Base-by-base conservation (phyloP, 2,329 filamentous ascomycete species). In the Dactylella cylindrospora region DNA sequence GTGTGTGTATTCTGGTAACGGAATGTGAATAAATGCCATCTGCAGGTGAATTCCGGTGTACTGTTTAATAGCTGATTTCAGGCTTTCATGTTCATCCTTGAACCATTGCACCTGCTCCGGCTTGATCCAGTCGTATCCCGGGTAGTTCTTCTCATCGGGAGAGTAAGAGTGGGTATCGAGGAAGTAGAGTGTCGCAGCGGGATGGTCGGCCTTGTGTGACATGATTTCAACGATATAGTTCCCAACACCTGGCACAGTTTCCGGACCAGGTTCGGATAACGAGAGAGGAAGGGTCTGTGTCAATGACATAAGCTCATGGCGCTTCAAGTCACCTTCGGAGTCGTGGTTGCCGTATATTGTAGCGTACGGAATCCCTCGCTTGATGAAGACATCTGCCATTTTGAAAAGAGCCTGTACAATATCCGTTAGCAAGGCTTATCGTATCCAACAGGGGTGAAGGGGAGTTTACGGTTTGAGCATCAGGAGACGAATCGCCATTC, bases 91-190 rank as follows among this genome's bases (percentile, higher is more conserved):
- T 0, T 88, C 95, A 65, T 82, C 80, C 67, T 83, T 84, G 77
- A 98, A 98, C 93, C 93, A 98, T 52, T 88, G 83, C 59, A 96
- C 95, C 73, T 98, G 93, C 68, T 82, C 90, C 36, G 84, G 84
- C 75, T 97, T 97, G 70, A 98, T 77, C 93, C 93, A 98, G 74
- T 97, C 91, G 71, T 98, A 98, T 40, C 93, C 93, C n/a, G 83
- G 82, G 72, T 84, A 96, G 60, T 88, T 83, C 52, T 84, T 82
- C 74, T 96, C 89, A 70, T 98, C 87, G 0, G 90, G 90, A 3
- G 88, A 89, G 73, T 96, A 95, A 3, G 87, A 80, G 72, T 98
- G 93, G 0, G 90, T 90, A 73, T 98, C 93, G 36, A 98, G 81
- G 66, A 98, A 78, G 74, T 96, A 98, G n/a, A 98, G 77, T 0